phyloP scores from a whole-genome alignment of 78 protist species.

The Blattamonas nauphoetae region DNA sequence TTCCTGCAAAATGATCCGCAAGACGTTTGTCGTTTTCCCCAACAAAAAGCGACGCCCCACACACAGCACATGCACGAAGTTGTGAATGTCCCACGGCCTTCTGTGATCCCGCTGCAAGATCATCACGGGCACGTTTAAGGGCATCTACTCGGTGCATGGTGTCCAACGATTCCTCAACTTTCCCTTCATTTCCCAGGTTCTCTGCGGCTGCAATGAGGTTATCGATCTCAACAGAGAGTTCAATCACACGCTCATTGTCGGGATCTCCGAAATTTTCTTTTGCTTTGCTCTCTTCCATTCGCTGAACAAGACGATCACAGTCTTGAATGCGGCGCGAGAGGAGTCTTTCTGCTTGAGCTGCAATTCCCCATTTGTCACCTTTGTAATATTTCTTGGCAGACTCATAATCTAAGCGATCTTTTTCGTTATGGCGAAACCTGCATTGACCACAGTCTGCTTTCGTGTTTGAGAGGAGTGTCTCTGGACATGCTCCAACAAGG shows the following conservation, averaged over 20 bases:
- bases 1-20: slow-evolving; percentile 47
- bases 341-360: background rate
- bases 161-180: slow-evolving; percentile 8
- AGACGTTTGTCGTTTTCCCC: slow-evolving; percentile 36
- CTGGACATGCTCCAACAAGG: slow-evolving; percentile 34
- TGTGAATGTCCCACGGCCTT: slow-evolving; percentile 26
- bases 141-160: slow-evolving; percentile 12
- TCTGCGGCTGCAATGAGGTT: slow-evolving; percentile 8
- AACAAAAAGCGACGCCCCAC: slow-evolving; percentile 27
- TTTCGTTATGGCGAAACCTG: background rate
- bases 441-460: slow-evolving; percentile 36
- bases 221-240: background rate
- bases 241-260: slow-evolving; percentile 12
- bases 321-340: slow-evolving; percentile 6
- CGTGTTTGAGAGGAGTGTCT: slow-evolving; percentile 22
- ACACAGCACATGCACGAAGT: slow-evolving; percentile 35
- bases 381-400: background rate
- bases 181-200: background rate
- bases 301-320: slow-evolving; percentile 8
- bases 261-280: slow-evolving; percentile 5
- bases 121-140: slow-evolving; percentile 21
- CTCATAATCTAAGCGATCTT: slow-evolving; percentile 11
- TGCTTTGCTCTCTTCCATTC: background rate
- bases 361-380: slow-evolving; percentile 3
- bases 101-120: slow-evolving; percentile 9